phyloP scores from a whole-genome alignment of 345 rosid species.

The Physaria fendleri region DNA sequence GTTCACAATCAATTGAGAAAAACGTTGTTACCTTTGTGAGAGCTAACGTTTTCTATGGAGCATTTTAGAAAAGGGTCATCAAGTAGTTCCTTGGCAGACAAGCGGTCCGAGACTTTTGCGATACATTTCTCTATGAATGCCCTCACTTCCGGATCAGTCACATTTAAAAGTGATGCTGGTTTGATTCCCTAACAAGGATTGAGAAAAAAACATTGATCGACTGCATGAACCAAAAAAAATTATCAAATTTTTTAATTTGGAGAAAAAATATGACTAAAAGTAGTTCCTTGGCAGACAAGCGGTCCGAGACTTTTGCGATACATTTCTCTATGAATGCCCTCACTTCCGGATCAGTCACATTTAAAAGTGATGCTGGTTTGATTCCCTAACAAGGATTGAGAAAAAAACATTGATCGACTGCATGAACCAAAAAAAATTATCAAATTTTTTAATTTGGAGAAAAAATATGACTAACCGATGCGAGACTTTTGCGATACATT shows the following conservation, averaged over 20 bases:
- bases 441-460: neutral
- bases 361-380: conserved; percentile 84
- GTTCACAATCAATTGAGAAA: no score
- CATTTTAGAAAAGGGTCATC: conserved; percentile 77
- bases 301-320: conserved; percentile 62
- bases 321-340: conserved; percentile 85
- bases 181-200: conserved; percentile 59
- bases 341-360: conserved; percentile 60
- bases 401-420: neutral
- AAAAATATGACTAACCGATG: no score
- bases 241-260: neutral
- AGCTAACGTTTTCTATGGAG: conserved; percentile 40
- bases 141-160: conserved; percentile 55
- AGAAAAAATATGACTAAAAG: no score
- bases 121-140: conserved; percentile 88
- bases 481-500: conserved; percentile 75
- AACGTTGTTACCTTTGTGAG: conserved; percentile 23
- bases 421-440: neutral
- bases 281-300: conserved; percentile 78
- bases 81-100: conserved; percentile 78
- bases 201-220: neutral
- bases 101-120: conserved; percentile 60
- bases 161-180: conserved; percentile 86
- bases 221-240: neutral
- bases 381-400: conserved; percentile 49